Evolutionary conservation across 83 land plant species (phyloP), one percentile per base, ranked within the genome.

Genomic region (Picea abies): DNA sequence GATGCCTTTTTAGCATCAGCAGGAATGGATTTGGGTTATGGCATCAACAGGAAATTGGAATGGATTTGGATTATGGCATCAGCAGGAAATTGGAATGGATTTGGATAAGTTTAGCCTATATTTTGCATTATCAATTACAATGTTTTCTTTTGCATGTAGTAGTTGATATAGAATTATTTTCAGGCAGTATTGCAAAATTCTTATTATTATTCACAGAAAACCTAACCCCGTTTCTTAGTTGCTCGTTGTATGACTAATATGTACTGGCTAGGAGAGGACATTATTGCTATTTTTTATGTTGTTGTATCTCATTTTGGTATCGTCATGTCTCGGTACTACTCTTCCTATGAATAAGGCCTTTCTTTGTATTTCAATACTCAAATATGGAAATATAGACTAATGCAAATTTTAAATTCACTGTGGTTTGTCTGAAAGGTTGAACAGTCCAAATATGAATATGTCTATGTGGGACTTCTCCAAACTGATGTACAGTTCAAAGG

Each of bases 401-500:
- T 75, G 8, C 17, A 23, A 75, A 73, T 44, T 75, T 49, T 75
- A 23, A 7, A 49, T 22, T 75, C 11, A 47, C 52, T 75, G 23
- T 49, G 2, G 16, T 44, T 44, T 75, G 78, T 49, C 29, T 49
- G n/a, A 47, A 78, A 96, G 99, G 92, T 87, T 96, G 84, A 84
- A 92, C 82, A 87, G 83, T 76, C 88, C 91, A 79, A 92, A 92
- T 76, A 80, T 88, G 17, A 88, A 83, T 80, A 88, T 92, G 87
- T 91, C 93, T 32, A 89, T 86, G 67, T 86, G 94, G 90, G 85
- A 87, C 63, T 92, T 96, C 65, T 93, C 97, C 22, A 83, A 90
- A 83, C 88, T 93, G 86, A 93, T 96, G 90, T 91, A 90, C 72
- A 88, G 93, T 79, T 94, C 94, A 60, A 84, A 88, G 68, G 87